A percentile compares a stretch with the other conserved stretches of the same genome.
Evolutionary conservation across 805 yeast species (phyloP).

Genomic region (Pichia californica): DNA sequence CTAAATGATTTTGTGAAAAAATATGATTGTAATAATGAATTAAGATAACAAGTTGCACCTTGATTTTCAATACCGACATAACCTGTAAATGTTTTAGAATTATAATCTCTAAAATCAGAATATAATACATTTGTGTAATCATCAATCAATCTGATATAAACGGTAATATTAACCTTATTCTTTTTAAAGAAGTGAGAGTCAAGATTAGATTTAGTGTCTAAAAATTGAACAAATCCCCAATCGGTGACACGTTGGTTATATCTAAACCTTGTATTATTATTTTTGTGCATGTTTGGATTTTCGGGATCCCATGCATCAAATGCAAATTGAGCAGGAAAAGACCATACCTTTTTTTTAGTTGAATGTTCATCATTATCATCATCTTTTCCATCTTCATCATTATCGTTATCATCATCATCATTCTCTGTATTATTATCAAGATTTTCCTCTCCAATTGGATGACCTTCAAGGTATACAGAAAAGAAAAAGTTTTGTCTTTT

Average conservation of each 20-base stretch:
- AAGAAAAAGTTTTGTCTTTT: constrained; percentile 34
- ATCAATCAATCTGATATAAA: constrained; percentile 65
- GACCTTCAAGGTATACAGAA: constrained; percentile 79
- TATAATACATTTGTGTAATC: constrained; percentile 94
- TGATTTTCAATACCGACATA: constrained; percentile 91
- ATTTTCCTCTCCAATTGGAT: constrained; percentile 30
- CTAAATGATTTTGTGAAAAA: constrained; percentile 80
- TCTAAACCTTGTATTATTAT: constrained; percentile 69
- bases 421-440: too few relatives aligned
- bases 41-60: constrained; percentile 97
- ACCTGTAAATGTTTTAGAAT: constrained; percentile 83
- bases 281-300: constrained; percentile 52
- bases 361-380: too few relatives aligned
- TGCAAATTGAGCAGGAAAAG: constrained; percentile 87
- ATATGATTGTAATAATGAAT: constrained; percentile 85
- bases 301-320: constrained; percentile 78
- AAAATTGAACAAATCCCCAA: constrained; percentile 90
- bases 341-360: constrained; percentile 49
- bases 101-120: constrained; percentile 80
- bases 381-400: too few relatives aligned
- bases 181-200: constrained; percentile 33
- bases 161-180: constrained; percentile 63
- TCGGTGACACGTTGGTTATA: constrained; percentile 73
- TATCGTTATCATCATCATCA: too few relatives aligned
- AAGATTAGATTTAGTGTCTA: constrained; percentile 45